A percentile compares a stretch with the other conserved stretches of the same genome.
Evolutionary conservation across 768 basidiomycete species (phyloP).

Genomic region (Suillus spraguei): DNA sequence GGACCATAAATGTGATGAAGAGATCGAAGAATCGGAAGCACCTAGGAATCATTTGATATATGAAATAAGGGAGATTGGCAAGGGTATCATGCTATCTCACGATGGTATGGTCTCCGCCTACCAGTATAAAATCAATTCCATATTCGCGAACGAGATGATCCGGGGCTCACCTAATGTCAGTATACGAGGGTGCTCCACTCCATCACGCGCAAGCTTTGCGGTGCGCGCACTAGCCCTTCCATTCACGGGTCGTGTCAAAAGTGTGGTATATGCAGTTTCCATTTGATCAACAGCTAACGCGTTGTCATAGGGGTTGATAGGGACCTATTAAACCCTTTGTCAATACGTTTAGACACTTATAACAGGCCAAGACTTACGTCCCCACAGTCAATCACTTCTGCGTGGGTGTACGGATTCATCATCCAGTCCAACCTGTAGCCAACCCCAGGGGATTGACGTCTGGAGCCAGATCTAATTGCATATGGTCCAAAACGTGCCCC

Average conservation of each 20-base stretch:
- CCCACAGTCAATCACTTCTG: slow-evolving; percentile 74
- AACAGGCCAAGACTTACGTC: slow-evolving; percentile 48
- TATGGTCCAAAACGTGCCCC: slow-evolving; percentile 80
- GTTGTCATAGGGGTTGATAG: slow-evolving; percentile 76
- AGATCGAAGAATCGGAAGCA: slow-evolving; percentile 76
- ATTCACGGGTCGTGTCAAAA: too few species aligned
- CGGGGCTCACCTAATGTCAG: too few species aligned
- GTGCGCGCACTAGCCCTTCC: too few species aligned
- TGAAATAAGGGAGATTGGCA: too few species aligned
- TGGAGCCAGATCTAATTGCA: slow-evolving; percentile 72
- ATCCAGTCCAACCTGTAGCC: slow-evolving; percentile 68
- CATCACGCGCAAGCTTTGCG: too few species aligned
- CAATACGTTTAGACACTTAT: neutral
- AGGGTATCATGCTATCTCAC: too few species aligned
- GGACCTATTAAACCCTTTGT: slow-evolving; percentile 46
- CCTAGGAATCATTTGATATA: too few species aligned
- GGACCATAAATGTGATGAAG: slow-evolving; percentile 74
- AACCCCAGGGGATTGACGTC: slow-evolving; percentile 56
- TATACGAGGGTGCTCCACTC: too few species aligned
- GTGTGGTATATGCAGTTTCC: too few species aligned
- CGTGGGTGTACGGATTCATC: slow-evolving; percentile 58
- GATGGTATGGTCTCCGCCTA: too few species aligned
- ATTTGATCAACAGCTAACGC: slow-evolving; percentile 66
- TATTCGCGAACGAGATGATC: too few species aligned
- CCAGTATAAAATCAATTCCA: too few species aligned